Base-by-base conservation (phyloP, 1,284 basidiomycete species). In the Trametes versicolor region DNA sequence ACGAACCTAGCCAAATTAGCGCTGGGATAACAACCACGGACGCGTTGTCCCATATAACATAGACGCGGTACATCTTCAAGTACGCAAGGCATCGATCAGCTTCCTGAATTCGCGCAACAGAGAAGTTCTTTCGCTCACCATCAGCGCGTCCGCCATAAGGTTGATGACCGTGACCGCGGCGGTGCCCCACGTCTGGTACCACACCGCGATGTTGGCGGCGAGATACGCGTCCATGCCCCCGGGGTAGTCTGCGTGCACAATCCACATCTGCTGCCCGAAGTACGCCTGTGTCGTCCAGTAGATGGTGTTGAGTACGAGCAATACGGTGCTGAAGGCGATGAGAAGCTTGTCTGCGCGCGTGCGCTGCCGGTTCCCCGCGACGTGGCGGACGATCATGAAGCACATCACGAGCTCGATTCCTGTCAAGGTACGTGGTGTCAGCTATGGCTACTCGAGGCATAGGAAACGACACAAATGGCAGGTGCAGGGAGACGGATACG, bases 141-240 rank as follows among this genome's bases (percentile, higher is more conserved):
- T 62, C 6, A 68, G 39, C 15, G 48, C 64, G 43, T 68, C 70
- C 17, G 43, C 56, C 34, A 68, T 23, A 13, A 69, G 41, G n/a
- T 68, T 47, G 58, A 50, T 45, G 10, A 59, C n/a, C 47, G 65
- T 56, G 19, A 53, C 47, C 15, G 66, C 62, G 2, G 68, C 58
- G 2, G 64, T 62, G 3, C 62, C 68, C 58, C 61, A 49, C 19
- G 68, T 71, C 56, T 71, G 63, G 54, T 71, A 71, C 70, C 70
- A 71, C 1, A 71, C 63, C 17, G 62, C 50, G 13, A 62, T 66
- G 45, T 64, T 27, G 47, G 49, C 63, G 15, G 1, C 58, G 36
- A 70, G 45, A 23, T 67, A 71, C 7, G 62, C 60, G 21, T 52
- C 63, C 54, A 51, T 48, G 2, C 70, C 68, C 5, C 68, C 68